These are phyloP conservation scores for Vitis hybrid DNA, from an alignment of 177 flowering plant species.

Conservation along the genomic window DNA sequence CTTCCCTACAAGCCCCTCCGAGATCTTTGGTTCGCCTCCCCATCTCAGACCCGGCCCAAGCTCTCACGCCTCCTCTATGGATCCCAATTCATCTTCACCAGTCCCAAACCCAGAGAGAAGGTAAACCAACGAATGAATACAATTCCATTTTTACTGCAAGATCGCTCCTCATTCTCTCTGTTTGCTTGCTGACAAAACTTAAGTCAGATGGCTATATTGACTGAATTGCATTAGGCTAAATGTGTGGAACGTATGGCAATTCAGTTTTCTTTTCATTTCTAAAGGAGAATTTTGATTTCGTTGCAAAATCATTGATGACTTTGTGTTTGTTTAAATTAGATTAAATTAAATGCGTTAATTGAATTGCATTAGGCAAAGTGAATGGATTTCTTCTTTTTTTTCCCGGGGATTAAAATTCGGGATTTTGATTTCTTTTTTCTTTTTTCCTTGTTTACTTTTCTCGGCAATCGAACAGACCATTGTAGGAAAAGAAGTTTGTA, in stretches of 20 bases:
- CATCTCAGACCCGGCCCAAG: conserved; percentile 37
- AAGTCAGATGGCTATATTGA: not conserved
- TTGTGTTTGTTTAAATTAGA: not conserved
- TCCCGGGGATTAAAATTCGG: too few species aligned
- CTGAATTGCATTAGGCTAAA: too few species aligned
- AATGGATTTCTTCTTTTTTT: too few species aligned
- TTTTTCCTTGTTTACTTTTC: too few species aligned
- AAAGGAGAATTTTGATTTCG: not conserved
- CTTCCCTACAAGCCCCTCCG: conserved; percentile 50
- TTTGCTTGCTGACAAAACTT: not conserved
- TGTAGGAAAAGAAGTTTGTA: not conserved
- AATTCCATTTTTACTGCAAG: too few species aligned
- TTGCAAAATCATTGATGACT: not conserved
- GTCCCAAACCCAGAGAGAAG: conserved; percentile 80
- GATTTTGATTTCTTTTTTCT: too few species aligned
- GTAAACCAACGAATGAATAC: conserved; percentile 20
- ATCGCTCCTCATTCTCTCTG: too few species aligned
- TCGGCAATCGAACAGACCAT: too few species aligned
- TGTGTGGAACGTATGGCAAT: not conserved
- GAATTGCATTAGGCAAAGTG: too few species aligned
- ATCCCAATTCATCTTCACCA: conserved; percentile 48
- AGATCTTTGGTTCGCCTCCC: conserved; percentile 44
- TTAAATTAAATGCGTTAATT: too few species aligned
- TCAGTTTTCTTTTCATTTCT: not conserved
- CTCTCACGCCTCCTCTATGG: conserved; percentile 45